Evolutionary conservation across 352 stramenopile genomes (phyloP).

Genomic region (Globisporangium cederbergense): DNA sequence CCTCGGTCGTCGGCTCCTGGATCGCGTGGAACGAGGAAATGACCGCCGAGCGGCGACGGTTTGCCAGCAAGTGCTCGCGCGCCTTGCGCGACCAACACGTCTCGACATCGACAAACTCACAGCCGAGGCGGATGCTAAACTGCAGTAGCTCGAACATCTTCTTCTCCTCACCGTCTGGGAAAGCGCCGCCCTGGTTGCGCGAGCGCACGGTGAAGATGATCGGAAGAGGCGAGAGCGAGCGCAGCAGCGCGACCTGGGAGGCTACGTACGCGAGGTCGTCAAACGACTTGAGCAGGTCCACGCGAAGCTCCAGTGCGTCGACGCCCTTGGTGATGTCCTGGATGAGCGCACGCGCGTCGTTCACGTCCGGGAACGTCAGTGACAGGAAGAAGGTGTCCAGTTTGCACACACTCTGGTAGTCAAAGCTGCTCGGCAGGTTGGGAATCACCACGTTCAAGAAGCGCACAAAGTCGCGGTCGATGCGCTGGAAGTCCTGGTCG

Average conservation of each 20-base stretch:
- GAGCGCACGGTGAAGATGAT: slow-evolving; percentile 97
- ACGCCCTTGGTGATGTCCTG: slow-evolving; percentile 72
- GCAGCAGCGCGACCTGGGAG: slow-evolving; percentile 67
- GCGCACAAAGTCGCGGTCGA: slow-evolving; percentile 66
- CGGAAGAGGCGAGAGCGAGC: slow-evolving; percentile 88
- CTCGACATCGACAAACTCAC: slow-evolving; percentile 97
- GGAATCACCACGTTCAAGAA: slow-evolving; percentile 61
- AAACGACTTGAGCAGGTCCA: slow-evolving; percentile 86
- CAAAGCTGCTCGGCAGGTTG: slow-evolving; percentile 40
- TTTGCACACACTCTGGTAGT: slow-evolving; percentile 41
- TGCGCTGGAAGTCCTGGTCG: slow-evolving; percentile 54
- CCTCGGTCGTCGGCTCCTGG: slow-evolving; percentile 43
- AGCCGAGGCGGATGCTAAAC: slow-evolving; percentile 90
- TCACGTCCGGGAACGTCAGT: slow-evolving; percentile 65
- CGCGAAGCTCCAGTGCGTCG: slow-evolving; percentile 95
- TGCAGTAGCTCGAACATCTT: slow-evolving; percentile 87
- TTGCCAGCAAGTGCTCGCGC: slow-evolving; percentile 43
- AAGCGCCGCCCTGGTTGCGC: slow-evolving; percentile 91
- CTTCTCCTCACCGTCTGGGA: slow-evolving; percentile 87
- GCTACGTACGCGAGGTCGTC: slow-evolving; percentile 60
- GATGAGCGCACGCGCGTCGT: slow-evolving; percentile 42
- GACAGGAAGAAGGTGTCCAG: slow-evolving; percentile 79
- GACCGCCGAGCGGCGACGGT: slow-evolving; percentile 47
- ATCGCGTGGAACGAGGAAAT: slow-evolving; percentile 81
- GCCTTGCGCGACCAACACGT: slow-evolving; percentile 80